Base-by-base conservation (phyloP, 768 basidiomycete species). In the Suillus bovinus region DNA sequence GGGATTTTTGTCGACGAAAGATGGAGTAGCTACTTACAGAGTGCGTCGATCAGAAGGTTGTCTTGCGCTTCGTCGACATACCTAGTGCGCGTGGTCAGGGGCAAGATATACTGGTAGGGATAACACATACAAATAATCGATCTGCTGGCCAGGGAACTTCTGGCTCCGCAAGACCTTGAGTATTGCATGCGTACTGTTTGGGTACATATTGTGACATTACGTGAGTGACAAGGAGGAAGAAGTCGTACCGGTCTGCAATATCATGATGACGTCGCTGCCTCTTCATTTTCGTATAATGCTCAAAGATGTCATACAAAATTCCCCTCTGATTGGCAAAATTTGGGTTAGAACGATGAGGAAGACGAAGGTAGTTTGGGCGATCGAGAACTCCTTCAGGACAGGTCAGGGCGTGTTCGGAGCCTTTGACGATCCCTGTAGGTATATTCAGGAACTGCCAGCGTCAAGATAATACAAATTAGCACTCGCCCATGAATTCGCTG, bases 1-100 rank as follows among this genome's bases (percentile, higher is more conserved):
- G 29, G 3, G 31, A 13, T 22, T 8, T 34, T 36, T 50, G 5
- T 27, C 24, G 13, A 27, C 3, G n/a, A 56, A 39, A 5, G 8
- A 24, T 14, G 5, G 24, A 20, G 5, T 39, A 27, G 10, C 38
- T 13, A 70, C 81, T 39, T 70, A 90, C 89, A 63, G 17, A 84
- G 75, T 2, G 82, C 78, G 68, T 91, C 89, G 10, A 90, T 82
- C 7, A 91, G 76, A 0, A 90, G 77, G 67, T 88, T 84, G 65
- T 91, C 90, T 68, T 91, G 90, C 0, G 83, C 85, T 72, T 91
- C 90, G 52, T 91, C 90, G 2, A 91, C 80, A 67, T 90, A 91
- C 14, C 89, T 88, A 52, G 17, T 71, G 9, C 11, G 52, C 36
- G 47, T 33, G 33, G 14, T 61, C 1, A 14, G 22, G 64, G 24